Evolutionary conservation across 2,329 filamentous ascomycete genomes (phyloP).

Genomic region (Aciculosporium take): DNA sequence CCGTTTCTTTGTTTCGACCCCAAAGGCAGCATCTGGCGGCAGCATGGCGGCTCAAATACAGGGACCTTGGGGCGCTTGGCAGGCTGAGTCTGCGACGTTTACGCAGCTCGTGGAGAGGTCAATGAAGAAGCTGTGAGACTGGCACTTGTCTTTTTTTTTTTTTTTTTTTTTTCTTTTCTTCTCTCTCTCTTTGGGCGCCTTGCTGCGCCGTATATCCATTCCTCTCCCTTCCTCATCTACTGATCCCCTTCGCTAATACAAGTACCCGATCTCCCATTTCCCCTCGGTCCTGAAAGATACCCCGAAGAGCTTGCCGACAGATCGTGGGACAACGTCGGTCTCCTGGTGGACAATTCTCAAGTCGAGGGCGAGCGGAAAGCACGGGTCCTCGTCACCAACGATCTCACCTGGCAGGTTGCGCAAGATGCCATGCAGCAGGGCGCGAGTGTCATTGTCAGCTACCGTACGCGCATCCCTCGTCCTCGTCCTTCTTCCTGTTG

Average conservation of each 20-base stretch:
- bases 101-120: slow-evolving; percentile 54
- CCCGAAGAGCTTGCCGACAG: slow-evolving; percentile 79
- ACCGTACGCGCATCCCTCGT: slow-evolving; percentile 44
- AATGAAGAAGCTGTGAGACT: slow-evolving; percentile 64
- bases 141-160: background rate
- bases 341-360: slow-evolving; percentile 42
- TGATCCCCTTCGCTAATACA: no score
- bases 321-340: slow-evolving; percentile 92
- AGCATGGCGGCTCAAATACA: slow-evolving; percentile 14
- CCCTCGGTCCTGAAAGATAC: no score
- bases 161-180: background rate
- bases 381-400: slow-evolving; percentile 55
- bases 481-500: slow-evolving; percentile 2
- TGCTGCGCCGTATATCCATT: no score
- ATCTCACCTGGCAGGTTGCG: slow-evolving; percentile 77
- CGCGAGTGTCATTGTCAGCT: slow-evolving; percentile 72
- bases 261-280: no score
- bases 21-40: background rate
- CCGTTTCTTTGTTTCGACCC: background rate
- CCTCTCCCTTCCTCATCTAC: background rate
- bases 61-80: slow-evolving; percentile 26
- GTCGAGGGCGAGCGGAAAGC: slow-evolving; percentile 14
- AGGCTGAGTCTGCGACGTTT: slow-evolving; percentile 26
- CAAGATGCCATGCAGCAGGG: slow-evolving; percentile 72
- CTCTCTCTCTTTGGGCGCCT: no score